Base-by-base conservation (phyloP, 306 rosid genomes). In the Echinosophora koreensis region DNA sequence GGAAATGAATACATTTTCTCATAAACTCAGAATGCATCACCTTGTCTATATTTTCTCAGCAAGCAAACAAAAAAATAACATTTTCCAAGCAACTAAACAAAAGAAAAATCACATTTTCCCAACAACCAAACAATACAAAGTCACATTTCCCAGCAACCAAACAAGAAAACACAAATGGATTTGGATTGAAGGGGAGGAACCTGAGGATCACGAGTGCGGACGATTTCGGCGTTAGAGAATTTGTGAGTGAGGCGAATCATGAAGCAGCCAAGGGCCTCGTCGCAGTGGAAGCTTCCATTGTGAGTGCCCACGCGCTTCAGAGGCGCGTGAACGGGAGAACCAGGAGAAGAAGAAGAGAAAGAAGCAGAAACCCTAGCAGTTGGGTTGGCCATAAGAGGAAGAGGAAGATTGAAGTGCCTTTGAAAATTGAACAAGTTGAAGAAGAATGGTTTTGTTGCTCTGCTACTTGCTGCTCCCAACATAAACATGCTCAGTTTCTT, bases 261-360 rank as follows among this genome's bases (percentile, higher is more conserved):
- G 91, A 96, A 96, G 89, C 98, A 96, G 35, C 98, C 99, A 66
- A 96, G 97, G 44, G 99, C 99, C 82, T 96, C 98, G 51, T 96
- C 99, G 78, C 99, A 96, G 82, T 96, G 99, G 84, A 96, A 96
- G 87, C 91, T 87, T 5, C 99, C 99, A 18, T 96, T 91, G 82
- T 96, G 99, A 4, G 99, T 96, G 47, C 99, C 99, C 1, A 92
- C 96, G 79, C 91, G 97, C 93, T 83, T 95, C 0, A 79, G 41
- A 0, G 91, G 67, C 12, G 83, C 63, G 68, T 82, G 41, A 75
- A 30, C 17, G 18, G 90, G 82, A 37, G 88, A 85, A 5, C 49
- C 80, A 47, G 50, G 3, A 6, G 86, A 32, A 44, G 73, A 32
- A 63, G 85, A 42, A 12, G 63, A 77, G 42, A 27, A 77, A 6